These are phyloP conservation scores for Bonia amplexicaulis DNA, from an alignment of 176 grass and related monocot genomes.

Conservation along the genomic window DNA sequence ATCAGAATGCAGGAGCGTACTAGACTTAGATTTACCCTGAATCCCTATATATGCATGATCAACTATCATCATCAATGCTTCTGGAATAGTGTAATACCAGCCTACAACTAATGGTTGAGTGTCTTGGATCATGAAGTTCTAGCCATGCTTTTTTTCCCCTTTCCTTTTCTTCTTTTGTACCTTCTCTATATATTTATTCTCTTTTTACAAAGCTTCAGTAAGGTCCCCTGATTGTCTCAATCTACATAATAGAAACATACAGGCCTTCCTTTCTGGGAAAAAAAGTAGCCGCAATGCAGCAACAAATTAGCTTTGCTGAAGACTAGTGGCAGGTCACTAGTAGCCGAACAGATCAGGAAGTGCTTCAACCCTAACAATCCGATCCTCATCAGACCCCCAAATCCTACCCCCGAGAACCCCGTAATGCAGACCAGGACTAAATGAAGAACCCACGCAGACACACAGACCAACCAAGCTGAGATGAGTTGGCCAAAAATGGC, in stretches of 20 bases:
- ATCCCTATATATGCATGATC: not conserved
- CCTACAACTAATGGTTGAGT: not conserved
- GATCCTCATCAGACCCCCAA: too few relatives aligned
- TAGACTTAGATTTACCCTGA: not conserved
- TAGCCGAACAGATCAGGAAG: too few relatives aligned
- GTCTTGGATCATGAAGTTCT: not conserved
- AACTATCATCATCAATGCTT: slow-evolving; percentile 15
- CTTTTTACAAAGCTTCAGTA: not conserved
- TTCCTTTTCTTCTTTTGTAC: not conserved
- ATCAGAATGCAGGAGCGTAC: too few relatives aligned
- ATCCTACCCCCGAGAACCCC: too few relatives aligned
- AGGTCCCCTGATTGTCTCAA: not conserved
- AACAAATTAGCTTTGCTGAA: not conserved
- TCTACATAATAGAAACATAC: not conserved
- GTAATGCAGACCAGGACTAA: too few relatives aligned
- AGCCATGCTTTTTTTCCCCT: not conserved
- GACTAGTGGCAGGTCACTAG: not conserved
- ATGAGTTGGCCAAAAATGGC: too few relatives aligned
- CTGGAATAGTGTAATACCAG: not conserved
- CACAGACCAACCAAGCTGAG: too few relatives aligned
- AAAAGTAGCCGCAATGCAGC: not conserved
- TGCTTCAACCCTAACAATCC: too few relatives aligned
- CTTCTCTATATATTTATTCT: not conserved
- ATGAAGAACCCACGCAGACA: too few relatives aligned
- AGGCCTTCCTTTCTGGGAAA: not conserved